These are phyloP conservation scores for Nematocida major DNA, from an alignment of 371 early-diverging fungal species.

Conservation along the genomic window DNA sequence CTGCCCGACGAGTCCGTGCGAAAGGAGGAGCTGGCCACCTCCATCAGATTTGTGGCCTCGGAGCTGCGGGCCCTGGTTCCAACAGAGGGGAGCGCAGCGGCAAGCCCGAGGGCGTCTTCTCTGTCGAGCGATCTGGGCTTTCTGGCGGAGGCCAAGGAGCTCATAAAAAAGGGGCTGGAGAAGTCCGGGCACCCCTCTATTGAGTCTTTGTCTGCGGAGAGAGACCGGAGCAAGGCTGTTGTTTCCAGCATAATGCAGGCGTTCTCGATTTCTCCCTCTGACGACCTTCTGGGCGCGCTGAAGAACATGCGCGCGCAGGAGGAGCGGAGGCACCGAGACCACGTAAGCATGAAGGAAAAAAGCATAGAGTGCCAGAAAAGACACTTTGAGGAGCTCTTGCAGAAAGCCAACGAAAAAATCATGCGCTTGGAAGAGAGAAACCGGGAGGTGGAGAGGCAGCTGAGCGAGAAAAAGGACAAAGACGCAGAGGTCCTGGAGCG, in stretches of 20 bases:
- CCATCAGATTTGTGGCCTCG: neutral
- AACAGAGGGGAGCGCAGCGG: neutral
- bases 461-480: constrained; percentile 11
- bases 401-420: neutral
- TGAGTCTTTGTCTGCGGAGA: constrained; percentile 26
- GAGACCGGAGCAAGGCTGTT: neutral
- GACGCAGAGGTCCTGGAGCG: constrained; percentile 8
- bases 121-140: neutral
- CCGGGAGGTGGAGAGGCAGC: neutral
- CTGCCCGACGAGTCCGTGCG: neutral
- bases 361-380: constrained; percentile 46
- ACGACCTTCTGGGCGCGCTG: constrained; percentile 1
- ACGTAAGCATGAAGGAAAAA: constrained; percentile 6
- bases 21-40: neutral
- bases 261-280: constrained; percentile 25
- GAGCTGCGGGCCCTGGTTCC: neutral
- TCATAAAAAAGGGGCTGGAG: neutral
- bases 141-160: neutral
- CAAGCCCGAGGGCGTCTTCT: neutral
- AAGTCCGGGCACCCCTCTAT: neutral
- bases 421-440: neutral
- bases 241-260: neutral
- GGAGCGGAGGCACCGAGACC: constrained; percentile 1
- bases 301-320: neutral
- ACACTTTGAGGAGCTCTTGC: constrained; percentile 20